Conservation (phyloP, 1,139 yeast genomes). For the Sugiyamaella castrensis region DNA sequence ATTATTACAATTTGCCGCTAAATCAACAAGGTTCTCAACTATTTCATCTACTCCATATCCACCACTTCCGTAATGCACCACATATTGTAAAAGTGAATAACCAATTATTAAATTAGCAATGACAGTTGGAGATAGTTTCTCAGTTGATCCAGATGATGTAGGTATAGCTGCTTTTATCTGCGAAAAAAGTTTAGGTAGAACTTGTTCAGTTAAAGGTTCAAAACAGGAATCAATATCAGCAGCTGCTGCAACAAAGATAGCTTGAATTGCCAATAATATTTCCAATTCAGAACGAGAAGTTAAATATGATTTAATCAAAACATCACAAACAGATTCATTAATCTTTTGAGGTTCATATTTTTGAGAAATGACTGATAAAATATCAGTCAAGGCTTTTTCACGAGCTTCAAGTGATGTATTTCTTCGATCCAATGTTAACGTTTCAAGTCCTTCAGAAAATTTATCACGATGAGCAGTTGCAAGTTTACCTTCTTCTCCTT, state of each 20-base stretch:
- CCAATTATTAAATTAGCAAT: constrained; percentile 30
- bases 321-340: constrained; percentile 15
- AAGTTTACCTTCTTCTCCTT: constrained; percentile 11
- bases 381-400: constrained; percentile 34
- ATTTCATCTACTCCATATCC: constrained; percentile 36
- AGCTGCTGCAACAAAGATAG: constrained; percentile 31
- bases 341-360: constrained; percentile 36
- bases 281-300: constrained; percentile 35
- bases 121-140: constrained; percentile 15
- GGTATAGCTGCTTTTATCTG: constrained; percentile 20
- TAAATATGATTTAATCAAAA: constrained; percentile 29
- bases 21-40: constrained; percentile 29
- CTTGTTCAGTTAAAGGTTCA: constrained; percentile 25
- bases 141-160: constrained; percentile 16
- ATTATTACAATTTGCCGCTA: constrained; percentile 32
- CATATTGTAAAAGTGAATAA: constrained; percentile 34
- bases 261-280: constrained; percentile 32
- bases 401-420: constrained; percentile 35
- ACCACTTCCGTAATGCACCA: constrained; percentile 36
- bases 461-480: constrained; percentile 22
- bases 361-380: constrained; percentile 29
- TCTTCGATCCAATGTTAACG: constrained; percentile 33
- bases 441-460: constrained; percentile 31
- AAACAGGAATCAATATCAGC: constrained; percentile 30
- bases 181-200: constrained; percentile 25